A percentile compares a stretch with the other conserved stretches of the same genome.
These are phyloP conservation scores for Hsuehochloa calcarea DNA, from an alignment of 176 grass and related monocot species.

Conservation along the genomic window DNA sequence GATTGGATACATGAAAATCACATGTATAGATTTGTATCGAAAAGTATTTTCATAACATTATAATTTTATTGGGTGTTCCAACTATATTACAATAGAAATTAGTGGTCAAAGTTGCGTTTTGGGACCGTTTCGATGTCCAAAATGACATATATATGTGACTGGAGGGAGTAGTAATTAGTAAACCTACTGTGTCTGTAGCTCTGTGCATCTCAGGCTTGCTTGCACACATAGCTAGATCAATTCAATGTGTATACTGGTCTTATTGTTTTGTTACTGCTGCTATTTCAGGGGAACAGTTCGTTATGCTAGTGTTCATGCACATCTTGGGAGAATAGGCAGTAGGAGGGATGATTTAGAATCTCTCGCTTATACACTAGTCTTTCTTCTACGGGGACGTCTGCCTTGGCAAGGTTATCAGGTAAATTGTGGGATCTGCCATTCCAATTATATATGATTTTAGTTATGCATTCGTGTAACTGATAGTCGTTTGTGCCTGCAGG, in stretches of 20 bases:
- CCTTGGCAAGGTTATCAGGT: slow-evolving; percentile 99
- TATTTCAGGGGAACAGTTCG: slow-evolving; percentile 89
- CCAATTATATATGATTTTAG: slow-evolving; percentile 7
- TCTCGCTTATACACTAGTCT: slow-evolving; percentile 92
- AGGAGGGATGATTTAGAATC: slow-evolving; percentile 99
- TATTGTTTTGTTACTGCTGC: slow-evolving; percentile 24
- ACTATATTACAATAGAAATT: too few species aligned
- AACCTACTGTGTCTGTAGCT: not conserved
- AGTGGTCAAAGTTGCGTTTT: too few species aligned
- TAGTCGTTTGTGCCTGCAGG: slow-evolving; percentile 46
- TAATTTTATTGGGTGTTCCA: too few species aligned
- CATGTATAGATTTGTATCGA: too few species aligned
- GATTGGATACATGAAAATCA: too few species aligned
- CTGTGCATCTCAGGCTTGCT: slow-evolving; percentile 11
- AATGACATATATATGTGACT: too few species aligned
- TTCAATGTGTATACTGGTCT: slow-evolving; percentile 8
- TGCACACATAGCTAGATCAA: slow-evolving; percentile 15
- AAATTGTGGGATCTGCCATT: not conserved
- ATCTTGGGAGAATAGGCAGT: slow-evolving; percentile 91
- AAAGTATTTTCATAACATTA: too few species aligned
- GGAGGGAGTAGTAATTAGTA: not conserved
- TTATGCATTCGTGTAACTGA: slow-evolving; percentile 14
- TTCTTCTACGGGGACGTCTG: slow-evolving; percentile 87
- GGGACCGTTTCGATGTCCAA: too few species aligned
- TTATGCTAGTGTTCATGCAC: slow-evolving; percentile 98